Evolutionary conservation across 2,329 filamentous ascomycete genomes (phyloP).

Genomic region (Colletotrichum eremochloae): DNA sequence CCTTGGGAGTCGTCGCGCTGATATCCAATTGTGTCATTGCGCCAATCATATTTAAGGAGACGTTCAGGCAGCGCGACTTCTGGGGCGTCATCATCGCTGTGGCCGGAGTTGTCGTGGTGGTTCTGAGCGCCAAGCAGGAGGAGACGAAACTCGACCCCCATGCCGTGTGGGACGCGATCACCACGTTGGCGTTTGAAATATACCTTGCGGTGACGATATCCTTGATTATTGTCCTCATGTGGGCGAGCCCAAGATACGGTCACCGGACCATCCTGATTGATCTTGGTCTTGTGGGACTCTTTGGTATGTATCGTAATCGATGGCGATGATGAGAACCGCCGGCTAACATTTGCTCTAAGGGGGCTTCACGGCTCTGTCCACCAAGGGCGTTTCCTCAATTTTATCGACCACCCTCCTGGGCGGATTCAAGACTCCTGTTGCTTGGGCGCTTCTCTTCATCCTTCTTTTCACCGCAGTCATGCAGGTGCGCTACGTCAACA

Average conservation of each 20-base stretch:
- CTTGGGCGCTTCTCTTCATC: constrained; percentile 85
- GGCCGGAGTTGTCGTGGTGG: constrained; percentile 89
- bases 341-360: constrained; percentile 65
- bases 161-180: constrained; percentile 91
- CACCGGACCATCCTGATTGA: constrained; percentile 90
- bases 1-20: constrained; percentile 94
- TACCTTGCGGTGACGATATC: constrained; percentile 83
- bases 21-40: constrained; percentile 98
- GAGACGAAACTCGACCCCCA: constrained; percentile 93
- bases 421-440: constrained; percentile 91
- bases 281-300: constrained; percentile 90
- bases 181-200: constrained; percentile 88
- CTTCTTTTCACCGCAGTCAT: constrained; percentile 89
- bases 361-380: constrained; percentile 96
- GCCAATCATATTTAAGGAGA: constrained; percentile 92
- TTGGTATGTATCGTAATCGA: constrained; percentile 70
- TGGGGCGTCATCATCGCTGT: constrained; percentile 91
- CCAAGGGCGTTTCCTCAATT: constrained; percentile 96
- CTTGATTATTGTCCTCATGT: constrained; percentile 83
- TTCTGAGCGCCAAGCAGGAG: constrained; percentile 88
- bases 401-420: constrained; percentile 91
- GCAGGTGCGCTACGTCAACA: constrained; percentile 98
- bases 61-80: constrained; percentile 86
- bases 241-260: constrained; percentile 87
- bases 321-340: constrained; percentile 9